Conservation (phyloP, 1,139 yeast species). For the Diutina siamensis region DNA sequence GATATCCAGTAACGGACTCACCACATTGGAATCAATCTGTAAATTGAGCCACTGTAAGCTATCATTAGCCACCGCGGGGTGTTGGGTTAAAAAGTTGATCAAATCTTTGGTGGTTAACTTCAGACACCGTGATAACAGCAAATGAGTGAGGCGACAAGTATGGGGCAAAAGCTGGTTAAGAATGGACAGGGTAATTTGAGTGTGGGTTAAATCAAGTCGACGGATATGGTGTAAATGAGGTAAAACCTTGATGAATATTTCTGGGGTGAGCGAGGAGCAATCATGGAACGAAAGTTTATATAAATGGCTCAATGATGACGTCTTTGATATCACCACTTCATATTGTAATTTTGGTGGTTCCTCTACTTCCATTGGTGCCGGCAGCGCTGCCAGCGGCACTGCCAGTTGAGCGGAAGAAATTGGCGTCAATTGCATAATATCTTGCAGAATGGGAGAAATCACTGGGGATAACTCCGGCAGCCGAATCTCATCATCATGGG, state of each 20-base stretch:
- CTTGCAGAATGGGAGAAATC: conserved; percentile 6
- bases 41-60: conserved; percentile 66
- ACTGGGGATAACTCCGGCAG: conserved; percentile 6
- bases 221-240: conserved; percentile 47
- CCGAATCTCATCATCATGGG: conserved; percentile 9
- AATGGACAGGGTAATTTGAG: conserved; percentile 53
- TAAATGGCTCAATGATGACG: conserved; percentile 14
- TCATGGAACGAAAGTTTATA: conserved; percentile 72
- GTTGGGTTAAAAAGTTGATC: conserved; percentile 58
- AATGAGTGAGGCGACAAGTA: conserved; percentile 54
- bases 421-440: conserved; percentile 1
- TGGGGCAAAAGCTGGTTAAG: conserved; percentile 37
- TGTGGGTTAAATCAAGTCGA: conserved; percentile 72
- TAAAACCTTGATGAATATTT: conserved; percentile 43
- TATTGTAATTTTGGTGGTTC: background rate
- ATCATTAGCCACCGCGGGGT: conserved; percentile 52
- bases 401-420: background rate
- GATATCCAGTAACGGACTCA: conserved; percentile 47
- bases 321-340: background rate
- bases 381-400: background rate
- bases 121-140: conserved; percentile 71
- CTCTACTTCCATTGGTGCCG: background rate
- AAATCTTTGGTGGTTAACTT: conserved; percentile 65
- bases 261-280: conserved; percentile 64
- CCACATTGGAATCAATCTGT: conserved; percentile 61